Evolutionary conservation across 169 alveolate genomes (phyloP).

Genomic region (Plasmodium vivax): DNA sequence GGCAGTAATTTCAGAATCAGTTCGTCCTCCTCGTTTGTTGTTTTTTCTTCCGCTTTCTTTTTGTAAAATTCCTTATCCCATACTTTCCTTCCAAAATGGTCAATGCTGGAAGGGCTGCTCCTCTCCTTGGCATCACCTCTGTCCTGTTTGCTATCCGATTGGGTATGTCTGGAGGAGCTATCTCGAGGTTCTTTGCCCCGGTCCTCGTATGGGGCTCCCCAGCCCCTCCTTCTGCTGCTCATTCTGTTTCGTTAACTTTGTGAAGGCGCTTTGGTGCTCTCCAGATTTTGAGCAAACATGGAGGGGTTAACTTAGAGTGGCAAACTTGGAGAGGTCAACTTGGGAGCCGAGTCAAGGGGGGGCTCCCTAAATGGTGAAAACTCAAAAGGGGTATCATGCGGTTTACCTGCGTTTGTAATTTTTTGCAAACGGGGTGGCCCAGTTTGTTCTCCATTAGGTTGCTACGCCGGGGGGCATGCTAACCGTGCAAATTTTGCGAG

Average conservation of each 20-base stretch:
- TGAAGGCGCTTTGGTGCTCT: not conserved
- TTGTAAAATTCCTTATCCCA: slow-evolving; percentile 85
- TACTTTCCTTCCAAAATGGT: slow-evolving; percentile 84
- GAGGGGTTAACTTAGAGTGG: not conserved
- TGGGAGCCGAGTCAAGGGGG: not conserved
- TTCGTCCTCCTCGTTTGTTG: slow-evolving; percentile 78
- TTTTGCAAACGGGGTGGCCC: not conserved
- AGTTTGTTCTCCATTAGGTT: not conserved
- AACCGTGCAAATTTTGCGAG: not conserved
- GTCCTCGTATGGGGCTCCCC: not conserved
- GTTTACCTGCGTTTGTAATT: not conserved
- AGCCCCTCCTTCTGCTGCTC: not conserved
- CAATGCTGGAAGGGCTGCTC: slow-evolving; percentile 56
- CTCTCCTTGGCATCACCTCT: not conserved
- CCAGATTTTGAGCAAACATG: not conserved
- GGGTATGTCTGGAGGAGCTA: not conserved
- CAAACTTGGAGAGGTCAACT: no score
- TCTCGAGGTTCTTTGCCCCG: not conserved
- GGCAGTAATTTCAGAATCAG: slow-evolving; percentile 78
- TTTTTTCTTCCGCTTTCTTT: slow-evolving; percentile 76
- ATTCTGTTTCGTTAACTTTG: not conserved
- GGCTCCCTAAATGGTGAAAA: not conserved
- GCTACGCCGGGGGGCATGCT: not conserved
- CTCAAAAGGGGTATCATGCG: not conserved
- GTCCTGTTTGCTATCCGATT: not conserved